Evolutionary conservation across 2,329 filamentous ascomycete genomes (phyloP).

Genomic region (Ceratocystiopsis minuta): DNA sequence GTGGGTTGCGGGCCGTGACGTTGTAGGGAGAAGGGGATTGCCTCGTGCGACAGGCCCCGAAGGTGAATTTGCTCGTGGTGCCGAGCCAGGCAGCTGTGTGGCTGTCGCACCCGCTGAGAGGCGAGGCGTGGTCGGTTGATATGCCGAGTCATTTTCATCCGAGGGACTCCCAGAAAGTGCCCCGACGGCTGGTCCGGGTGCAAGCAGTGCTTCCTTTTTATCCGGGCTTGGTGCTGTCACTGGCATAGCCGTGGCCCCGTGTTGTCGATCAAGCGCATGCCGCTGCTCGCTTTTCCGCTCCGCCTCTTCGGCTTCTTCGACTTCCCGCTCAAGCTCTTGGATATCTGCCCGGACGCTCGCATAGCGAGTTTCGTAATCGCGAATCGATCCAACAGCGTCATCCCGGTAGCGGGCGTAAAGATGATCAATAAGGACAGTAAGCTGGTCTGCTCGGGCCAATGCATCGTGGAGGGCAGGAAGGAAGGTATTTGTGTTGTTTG

Average conservation of each 20-base stretch:
- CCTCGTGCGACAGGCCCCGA: too few species aligned
- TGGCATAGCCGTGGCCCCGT: background rate
- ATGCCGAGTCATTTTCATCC: too few species aligned
- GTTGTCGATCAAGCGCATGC: background rate
- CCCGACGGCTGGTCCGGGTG: too few species aligned
- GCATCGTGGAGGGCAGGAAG: constrained; percentile 46
- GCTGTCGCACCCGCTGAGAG: too few species aligned
- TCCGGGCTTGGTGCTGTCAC: too few species aligned
- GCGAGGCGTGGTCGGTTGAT: too few species aligned
- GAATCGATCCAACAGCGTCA: constrained; percentile 49
- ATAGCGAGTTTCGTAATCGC: constrained; percentile 54
- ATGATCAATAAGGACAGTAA: constrained; percentile 53
- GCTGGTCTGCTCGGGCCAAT: constrained; percentile 44
- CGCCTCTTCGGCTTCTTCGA: constrained; percentile 1
- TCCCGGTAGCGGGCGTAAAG: constrained; percentile 61
- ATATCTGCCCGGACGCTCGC: constrained; percentile 49
- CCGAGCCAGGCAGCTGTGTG: too few species aligned
- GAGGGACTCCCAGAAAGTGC: too few species aligned
- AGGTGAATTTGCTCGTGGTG: too few species aligned
- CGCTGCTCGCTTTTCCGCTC: background rate
- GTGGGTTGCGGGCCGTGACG: too few species aligned
- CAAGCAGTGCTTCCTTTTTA: too few species aligned
- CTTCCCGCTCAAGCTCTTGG: constrained; percentile 38
- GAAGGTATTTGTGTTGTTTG: constrained; percentile 24
- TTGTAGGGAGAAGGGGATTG: too few species aligned